Conservation (phyloP, 2,329 filamentous ascomycete genomes). For the Zymoseptoria passerinii region DNA sequence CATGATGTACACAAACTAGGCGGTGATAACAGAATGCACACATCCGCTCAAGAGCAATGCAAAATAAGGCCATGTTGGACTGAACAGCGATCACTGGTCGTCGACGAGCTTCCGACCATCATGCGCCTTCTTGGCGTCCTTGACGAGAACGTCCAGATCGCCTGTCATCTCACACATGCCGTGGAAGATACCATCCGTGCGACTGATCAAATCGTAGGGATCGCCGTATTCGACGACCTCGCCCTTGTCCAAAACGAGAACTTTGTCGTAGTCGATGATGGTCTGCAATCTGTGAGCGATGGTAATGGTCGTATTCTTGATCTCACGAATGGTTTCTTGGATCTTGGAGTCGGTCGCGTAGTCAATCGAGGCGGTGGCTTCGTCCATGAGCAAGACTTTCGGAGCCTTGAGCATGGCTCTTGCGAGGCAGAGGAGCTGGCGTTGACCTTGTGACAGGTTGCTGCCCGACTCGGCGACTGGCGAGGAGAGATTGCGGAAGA, state of each 20-base stretch:
- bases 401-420: conserved; percentile 86
- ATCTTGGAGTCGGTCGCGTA: conserved; percentile 94
- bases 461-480: conserved; percentile 81
- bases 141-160: conserved; percentile 49
- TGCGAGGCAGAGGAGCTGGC: conserved; percentile 87
- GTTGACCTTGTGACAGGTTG: conserved; percentile 92
- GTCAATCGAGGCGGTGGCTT: conserved; percentile 95
- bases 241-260: conserved; percentile 86
- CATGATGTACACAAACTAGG: background rate
- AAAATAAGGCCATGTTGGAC: background rate
- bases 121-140: conserved; percentile 47
- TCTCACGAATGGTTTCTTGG: conserved; percentile 88
- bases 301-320: conserved; percentile 86
- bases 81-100: conserved; percentile 14
- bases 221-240: conserved; percentile 83
- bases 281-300: conserved; percentile 94
- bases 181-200: conserved; percentile 57
- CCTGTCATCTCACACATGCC: conserved; percentile 63
- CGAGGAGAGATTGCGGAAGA: conserved; percentile 81
- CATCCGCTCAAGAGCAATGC: background rate
- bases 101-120: conserved; percentile 36
- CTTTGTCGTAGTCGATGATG: conserved; percentile 97
- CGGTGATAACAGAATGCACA: background rate
- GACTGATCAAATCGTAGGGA: conserved; percentile 70
- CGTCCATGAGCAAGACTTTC: conserved; percentile 96